Base-by-base conservation (phyloP, 371 early-diverging fungal species). In the Mucor irregularis region DNA sequence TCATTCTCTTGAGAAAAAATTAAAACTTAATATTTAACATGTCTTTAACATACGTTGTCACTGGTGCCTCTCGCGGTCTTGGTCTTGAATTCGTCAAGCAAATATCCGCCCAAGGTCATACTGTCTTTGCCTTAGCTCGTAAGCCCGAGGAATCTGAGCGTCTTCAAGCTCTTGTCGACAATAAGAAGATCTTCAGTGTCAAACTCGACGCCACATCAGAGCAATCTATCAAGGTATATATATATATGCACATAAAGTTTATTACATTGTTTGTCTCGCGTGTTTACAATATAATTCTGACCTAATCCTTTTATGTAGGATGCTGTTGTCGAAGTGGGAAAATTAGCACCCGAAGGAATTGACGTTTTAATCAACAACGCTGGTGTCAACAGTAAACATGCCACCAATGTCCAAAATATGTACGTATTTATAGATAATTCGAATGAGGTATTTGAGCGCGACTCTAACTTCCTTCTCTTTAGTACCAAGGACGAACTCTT, bases 351-450 rank as follows among this genome's bases (percentile, higher is more conserved):
- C 10, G 35, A 59, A 22, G 71, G 68, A 22, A 43, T 64, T 45
- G 62, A 68, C 47, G 58, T 55, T 13, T 51, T 71, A 19, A 71
- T 67, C 40, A 64, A 66, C 29, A 74, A 74, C 58, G 74, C 71
- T 19, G 74, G 74, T 5, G 61, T 71, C 33, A 28, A 38, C 37
- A 49, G 58, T 37, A 28, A 33, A 9, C 19, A 11, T 13, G 7
- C 4, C 0, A 5, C 11, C 34, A 25, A 21, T 17, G 35, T 52
- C 37, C 6, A 5, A 33, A 26, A 53, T 5, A 30, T 21, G 37
- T 48, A 46, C 31, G 8, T n/a, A 30, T 16, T 10, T 16, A n/a
- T 21, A 19, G 7, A 46, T 34, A 21, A 14, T 3, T 14, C 17
- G 7, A 22, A 11, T 33, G 14, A 0, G 29, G 10, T 16, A 13